Evolutionary conservation across 768 basidiomycete species (phyloP).

Genomic region (Termitomyces sp.): DNA sequence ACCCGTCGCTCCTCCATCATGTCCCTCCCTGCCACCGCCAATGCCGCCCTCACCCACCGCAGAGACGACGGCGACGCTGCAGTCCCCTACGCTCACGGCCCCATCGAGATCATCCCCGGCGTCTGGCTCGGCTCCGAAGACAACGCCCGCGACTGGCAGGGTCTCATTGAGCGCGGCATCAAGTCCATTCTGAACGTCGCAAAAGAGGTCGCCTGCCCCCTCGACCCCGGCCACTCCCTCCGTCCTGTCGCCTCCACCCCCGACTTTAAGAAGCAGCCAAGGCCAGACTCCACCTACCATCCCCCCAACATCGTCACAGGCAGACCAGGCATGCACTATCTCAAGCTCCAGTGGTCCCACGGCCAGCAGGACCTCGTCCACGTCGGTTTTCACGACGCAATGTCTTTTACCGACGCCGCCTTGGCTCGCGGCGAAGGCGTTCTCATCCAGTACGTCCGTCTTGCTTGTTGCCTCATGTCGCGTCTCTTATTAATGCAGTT

Average conservation of each 20-base stretch:
- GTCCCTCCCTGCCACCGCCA: conserved; percentile 57
- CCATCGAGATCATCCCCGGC: conserved; percentile 77
- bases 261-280: conserved; percentile 40
- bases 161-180: conserved; percentile 67
- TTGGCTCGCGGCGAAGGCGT: conserved; percentile 73
- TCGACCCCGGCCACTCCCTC: conserved; percentile 45
- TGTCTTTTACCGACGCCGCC: conserved; percentile 77
- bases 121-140: conserved; percentile 92
- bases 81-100: conserved; percentile 74
- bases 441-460: conserved; percentile 70
- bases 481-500: conserved; percentile 40
- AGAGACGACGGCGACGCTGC: conserved; percentile 58
- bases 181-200: conserved; percentile 86
- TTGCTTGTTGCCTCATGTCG: conserved; percentile 14
- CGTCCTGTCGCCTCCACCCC: conserved; percentile 67
- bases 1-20: conserved; percentile 65
- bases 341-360: conserved; percentile 90
- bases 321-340: conserved; percentile 78
- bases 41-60: conserved; percentile 51
- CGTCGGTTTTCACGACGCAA: conserved; percentile 72
- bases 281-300: conserved; percentile 49
- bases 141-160: conserved; percentile 79
- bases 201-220: conserved; percentile 79
- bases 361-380: conserved; percentile 87
- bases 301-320: conserved; percentile 63